Percentiles rank a stretch among this genome's conserved stretches.
phyloP scores from a whole-genome alignment of 306 rosid genomes.

The Phaseolus lunatus region DNA sequence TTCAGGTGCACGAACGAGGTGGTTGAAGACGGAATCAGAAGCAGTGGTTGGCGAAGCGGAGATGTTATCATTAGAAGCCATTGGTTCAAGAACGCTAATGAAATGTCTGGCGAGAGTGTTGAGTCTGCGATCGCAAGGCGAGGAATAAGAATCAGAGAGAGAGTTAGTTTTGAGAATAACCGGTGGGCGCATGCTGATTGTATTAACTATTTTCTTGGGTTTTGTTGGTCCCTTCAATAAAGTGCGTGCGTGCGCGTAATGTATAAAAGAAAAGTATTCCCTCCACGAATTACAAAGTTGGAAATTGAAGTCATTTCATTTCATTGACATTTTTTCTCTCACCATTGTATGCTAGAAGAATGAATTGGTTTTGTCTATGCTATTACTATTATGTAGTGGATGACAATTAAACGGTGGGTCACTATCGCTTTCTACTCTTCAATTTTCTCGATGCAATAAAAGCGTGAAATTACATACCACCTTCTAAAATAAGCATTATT shows the following conservation, averaged over 20 bases:
- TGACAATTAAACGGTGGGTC: background rate
- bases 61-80: constrained; percentile 56
- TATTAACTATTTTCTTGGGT: background rate
- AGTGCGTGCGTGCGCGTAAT: background rate
- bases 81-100: constrained; percentile 34
- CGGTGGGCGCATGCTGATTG: constrained; percentile 78
- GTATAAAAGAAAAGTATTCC: constrained; percentile 4
- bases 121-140: constrained; percentile 72
- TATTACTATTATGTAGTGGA: background rate
- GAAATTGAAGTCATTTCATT: background rate
- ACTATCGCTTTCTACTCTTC: background rate
- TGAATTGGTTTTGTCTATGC: background rate
- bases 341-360: background rate
- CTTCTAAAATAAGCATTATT: background rate
- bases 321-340: background rate
- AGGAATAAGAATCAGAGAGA: constrained; percentile 13
- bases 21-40: constrained; percentile 74
- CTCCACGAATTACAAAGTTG: background rate
- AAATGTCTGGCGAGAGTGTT: constrained; percentile 65
- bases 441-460: background rate
- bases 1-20: constrained; percentile 88
- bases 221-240: constrained; percentile 6
- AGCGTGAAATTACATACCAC: background rate
- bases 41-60: constrained; percentile 72
- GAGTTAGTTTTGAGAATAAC: constrained; percentile 41